Base-by-base conservation (phyloP, 2,329 filamentous ascomycete genomes). In the Pestalotiopsis sp. region DNA sequence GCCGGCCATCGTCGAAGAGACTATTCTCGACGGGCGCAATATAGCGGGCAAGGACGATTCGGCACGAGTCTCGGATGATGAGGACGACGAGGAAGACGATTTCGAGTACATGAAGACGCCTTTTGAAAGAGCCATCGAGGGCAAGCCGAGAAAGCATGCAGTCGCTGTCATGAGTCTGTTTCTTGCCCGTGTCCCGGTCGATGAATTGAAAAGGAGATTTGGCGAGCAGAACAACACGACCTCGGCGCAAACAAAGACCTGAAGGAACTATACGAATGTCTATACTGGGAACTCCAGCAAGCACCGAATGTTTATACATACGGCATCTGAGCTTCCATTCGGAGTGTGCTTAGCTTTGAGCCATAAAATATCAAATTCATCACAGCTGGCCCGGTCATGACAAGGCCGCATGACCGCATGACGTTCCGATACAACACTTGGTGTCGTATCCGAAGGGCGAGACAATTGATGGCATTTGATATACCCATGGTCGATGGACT, bases 81-180 rank as follows among this genome's bases (percentile, higher is more conserved):
- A 73, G 2, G 73, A 71, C 3, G 76, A 81, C 9, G 80, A 82
- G 1, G 79, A 80, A 2, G 83, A 84, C 59, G 84, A 83, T 25
- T 91, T 91, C 72, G 89, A 91, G 77, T 78, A 82, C 12, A 87
- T 88, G 83, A 83, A 85, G 69, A 86, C 81, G n/a, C 83, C 86
- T 2, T 87, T 90, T 70, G 84, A 88, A 76, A 81, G 84, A 71
- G 87, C 87, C 4, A 79, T 87, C 23, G 77, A 85, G 72, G 84
- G 84, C 36, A 81, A 75, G 56, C 79, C 80, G n/a, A 80, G 83
- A 25, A 77, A 83, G 70, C 82, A 83, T 70, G 82, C 79, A 25
- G 78, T 85, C 66, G 86, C 87, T 17, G 84, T 88, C 56, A 80
- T 93, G 83, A 88, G 86, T 70, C 80, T 91, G 25, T 90, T 91